Evolutionary conservation across 2,329 filamentous ascomycete genomes (phyloP).

Genomic region (Alternaria atra): DNA sequence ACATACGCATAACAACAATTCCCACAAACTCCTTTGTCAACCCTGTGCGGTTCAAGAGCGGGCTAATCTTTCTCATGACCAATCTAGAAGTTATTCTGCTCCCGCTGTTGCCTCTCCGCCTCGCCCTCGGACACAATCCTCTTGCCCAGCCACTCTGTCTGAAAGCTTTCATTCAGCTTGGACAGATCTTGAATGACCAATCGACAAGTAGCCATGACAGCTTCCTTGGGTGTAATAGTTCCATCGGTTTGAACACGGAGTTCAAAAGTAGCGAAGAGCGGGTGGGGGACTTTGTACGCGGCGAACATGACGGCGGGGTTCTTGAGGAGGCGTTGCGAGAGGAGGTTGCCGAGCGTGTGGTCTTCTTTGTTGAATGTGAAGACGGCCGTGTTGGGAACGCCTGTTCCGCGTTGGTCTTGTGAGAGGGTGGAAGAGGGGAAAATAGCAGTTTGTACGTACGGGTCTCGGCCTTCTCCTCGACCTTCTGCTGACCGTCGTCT

Average conservation of each 20-base stretch:
- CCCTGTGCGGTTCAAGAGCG: not conserved
- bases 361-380: conserved; percentile 98
- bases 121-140: conserved; percentile 48
- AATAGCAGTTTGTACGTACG: conserved; percentile 67
- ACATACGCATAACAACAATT: not conserved
- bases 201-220: conserved; percentile 80
- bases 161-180: conserved; percentile 85
- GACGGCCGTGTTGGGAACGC: conserved; percentile 92
- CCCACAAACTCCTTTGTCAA: not conserved
- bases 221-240: conserved; percentile 85
- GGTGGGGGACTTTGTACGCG: conserved; percentile 77
- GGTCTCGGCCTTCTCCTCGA: conserved; percentile 86
- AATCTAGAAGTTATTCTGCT: conserved; percentile 40
- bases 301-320: conserved; percentile 87
- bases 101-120: conserved; percentile 42
- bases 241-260: conserved; percentile 94
- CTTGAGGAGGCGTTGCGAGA: conserved; percentile 84
- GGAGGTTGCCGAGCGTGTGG: conserved; percentile 91
- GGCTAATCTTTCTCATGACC: not conserved
- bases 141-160: conserved; percentile 70
- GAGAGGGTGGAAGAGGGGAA: not conserved
- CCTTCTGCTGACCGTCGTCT: conserved; percentile 88
- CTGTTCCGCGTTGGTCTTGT: conserved; percentile 56
- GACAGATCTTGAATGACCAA: conserved; percentile 83
- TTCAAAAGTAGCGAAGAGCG: conserved; percentile 62